Evolutionary conservation across 1,139 yeast genomes (phyloP), one percentile per base, ranked within the genome.

Genomic region (Spencermartinsiella ligniputridi): DNA sequence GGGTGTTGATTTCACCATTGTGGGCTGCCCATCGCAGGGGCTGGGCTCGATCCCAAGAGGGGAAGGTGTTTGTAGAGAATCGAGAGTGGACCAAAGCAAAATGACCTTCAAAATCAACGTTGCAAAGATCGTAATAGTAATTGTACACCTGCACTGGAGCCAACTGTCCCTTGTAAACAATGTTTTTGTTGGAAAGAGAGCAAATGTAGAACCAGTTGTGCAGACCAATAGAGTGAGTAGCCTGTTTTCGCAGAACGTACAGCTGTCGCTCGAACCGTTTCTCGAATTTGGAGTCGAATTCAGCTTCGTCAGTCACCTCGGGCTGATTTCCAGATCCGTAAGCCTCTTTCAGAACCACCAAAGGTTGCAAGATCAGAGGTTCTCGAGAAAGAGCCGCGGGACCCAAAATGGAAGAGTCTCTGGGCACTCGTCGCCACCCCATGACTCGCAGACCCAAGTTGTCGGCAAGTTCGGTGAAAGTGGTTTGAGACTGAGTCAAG

Each of bases 1-100:
- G 74, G 37, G 98, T 90, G 70, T 92, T 92, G 67, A 92, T 92
- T 70, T 92, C 98, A 75, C 98, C 98, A 67, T 92, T 92, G 71
- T 92, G 98, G 37, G 98, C 98, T 33, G 96, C 90, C 83, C 94
- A 84, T 67, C 98, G 78, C 60, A 90, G 77, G 41, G 98, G 98
- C 69, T 92, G 98, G 32, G 98, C 98, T 69, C 98, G 81, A 69
- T 92, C 98, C 98, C 98, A 92, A 18, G 96, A 86, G 40, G 98
- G 98, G 79, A 92, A 92, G 40, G 98, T 92, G 69, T 92, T 92
- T 41, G 98, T 92, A 45, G 97, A 89, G 75, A 92, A 92, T 66
- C 98, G 82, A 20, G 97, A 90, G 70, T 92, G 98, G 41, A 90
- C 97, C 45, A 92, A 76, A 17, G 97, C 96, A 74, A 92, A 88